Evolutionary conservation across 176 grass and related monocot genomes (phyloP).

Genomic region (Triticum monococcum): DNA sequence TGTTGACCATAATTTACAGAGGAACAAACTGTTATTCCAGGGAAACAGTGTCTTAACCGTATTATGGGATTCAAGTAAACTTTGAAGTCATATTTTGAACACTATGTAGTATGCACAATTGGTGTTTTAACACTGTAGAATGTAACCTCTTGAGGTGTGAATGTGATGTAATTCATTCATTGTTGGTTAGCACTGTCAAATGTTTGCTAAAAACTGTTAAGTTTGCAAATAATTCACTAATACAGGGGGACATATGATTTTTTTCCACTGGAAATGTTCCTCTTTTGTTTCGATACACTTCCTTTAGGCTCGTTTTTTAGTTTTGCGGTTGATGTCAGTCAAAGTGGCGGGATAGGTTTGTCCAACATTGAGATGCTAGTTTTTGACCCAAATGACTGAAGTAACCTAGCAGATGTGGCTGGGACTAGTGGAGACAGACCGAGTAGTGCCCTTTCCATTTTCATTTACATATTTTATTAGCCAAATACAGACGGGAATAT

Average conservation of each 20-base stretch:
- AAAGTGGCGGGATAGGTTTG: neutral
- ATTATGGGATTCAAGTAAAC: neutral
- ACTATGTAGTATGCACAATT: no score
- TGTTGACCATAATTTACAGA: neutral
- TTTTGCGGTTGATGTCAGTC: neutral
- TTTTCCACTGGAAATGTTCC: neutral
- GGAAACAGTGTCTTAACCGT: neutral
- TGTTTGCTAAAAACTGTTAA: neutral
- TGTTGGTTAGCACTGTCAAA: neutral
- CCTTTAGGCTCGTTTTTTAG: neutral
- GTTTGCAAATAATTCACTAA: neutral
- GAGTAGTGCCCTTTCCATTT: neutral
- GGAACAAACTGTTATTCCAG: neutral
- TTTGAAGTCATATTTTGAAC: neutral
- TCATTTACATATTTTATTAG: neutral
- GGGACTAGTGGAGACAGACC: neutral
- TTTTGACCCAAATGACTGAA: neutral
- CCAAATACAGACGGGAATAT: neutral
- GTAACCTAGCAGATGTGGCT: neutral
- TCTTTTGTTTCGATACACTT: neutral
- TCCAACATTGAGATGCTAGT: neutral
- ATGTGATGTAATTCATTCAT: neutral
- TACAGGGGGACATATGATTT: neutral
- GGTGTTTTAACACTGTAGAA: neutral
- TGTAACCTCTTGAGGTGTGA: neutral